Evolutionary conservation across 176 grass and related monocot genomes (phyloP).

Genomic region (Paspalum notatum): DNA sequence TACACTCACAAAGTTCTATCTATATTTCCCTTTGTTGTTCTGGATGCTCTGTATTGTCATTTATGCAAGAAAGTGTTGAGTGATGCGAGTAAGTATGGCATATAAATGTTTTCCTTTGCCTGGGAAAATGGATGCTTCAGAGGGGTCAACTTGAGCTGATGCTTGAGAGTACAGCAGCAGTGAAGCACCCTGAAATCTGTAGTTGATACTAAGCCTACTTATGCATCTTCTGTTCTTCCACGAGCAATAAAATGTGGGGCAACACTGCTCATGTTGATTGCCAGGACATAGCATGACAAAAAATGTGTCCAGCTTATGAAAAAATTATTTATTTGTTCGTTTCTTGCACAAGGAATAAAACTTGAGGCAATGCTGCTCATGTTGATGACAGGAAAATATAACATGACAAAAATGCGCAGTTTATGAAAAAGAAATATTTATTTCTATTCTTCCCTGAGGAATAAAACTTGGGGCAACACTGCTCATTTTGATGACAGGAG

Average conservation of each 20-base stretch:
- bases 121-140: constrained; percentile 3
- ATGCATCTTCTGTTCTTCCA: neutral
- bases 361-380: neutral
- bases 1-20: constrained; percentile 7
- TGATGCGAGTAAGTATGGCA: too few species aligned
- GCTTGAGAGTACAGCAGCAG: constrained; percentile 13
- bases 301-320: neutral
- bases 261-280: constrained; percentile 1
- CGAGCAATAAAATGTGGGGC: neutral
- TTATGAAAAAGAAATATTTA: too few species aligned
- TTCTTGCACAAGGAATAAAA: neutral
- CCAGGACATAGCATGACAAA: neutral
- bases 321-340: too few species aligned
- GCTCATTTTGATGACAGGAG: neutral
- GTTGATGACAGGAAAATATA: neutral
- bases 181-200: neutral
- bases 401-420: neutral
- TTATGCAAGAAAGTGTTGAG: neutral
- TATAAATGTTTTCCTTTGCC: neutral
- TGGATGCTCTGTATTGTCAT: constrained; percentile 21
- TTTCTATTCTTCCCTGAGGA: too few species aligned
- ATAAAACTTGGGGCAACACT: neutral
- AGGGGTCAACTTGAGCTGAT: neutral
- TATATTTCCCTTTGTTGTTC: constrained; percentile 21
- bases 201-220: constrained; percentile 3